Evolutionary conservation across 2,329 filamentous ascomycete species (phyloP).

Genomic region (Helicocarpus griseus): DNA sequence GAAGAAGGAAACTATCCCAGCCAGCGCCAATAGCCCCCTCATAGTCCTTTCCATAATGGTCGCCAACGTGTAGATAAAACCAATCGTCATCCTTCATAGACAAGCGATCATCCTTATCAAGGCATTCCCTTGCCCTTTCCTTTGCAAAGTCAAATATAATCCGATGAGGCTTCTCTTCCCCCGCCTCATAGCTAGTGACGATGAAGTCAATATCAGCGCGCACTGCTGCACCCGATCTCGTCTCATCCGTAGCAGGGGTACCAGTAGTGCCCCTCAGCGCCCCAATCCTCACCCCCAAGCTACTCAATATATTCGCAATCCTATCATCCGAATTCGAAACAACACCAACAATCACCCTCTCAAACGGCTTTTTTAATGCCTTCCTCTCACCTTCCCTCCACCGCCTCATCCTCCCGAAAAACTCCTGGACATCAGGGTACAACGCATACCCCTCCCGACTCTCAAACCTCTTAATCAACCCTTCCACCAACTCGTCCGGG

Average conservation of each 20-base stretch:
- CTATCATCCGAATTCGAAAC: conserved; percentile 40
- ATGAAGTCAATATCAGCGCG: conserved; percentile 33
- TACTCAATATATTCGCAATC: conserved; percentile 29
- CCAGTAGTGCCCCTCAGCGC: conserved; percentile 19
- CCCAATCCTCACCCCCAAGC: conserved; percentile 30
- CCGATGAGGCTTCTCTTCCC: conserved; percentile 33
- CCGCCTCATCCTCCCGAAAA: conserved; percentile 24
- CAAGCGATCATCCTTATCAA: background rate
- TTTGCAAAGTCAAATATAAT: conserved; percentile 32
- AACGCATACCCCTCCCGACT: conserved; percentile 31
- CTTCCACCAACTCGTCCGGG: conserved; percentile 24
- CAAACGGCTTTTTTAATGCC: conserved; percentile 17
- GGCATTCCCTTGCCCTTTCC: conserved; percentile 19
- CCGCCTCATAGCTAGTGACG: conserved; percentile 38
- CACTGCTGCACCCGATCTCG: conserved; percentile 13
- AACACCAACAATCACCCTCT: conserved; percentile 32
- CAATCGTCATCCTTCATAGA: conserved; percentile 12
- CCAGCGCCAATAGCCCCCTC: conserved; percentile 28
- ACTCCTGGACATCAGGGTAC: conserved; percentile 30
- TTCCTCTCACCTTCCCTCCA: conserved; percentile 14
- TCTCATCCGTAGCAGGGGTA: conserved; percentile 9
- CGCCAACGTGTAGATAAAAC: conserved; percentile 35
- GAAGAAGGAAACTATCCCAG: conserved; percentile 23
- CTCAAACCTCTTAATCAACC: conserved; percentile 31
- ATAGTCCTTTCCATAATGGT: conserved; percentile 35